Evolutionary conservation across 2,329 filamentous ascomycete genomes (phyloP), one percentile per base, ranked within the genome.

Genomic region (Bipolaris oryzae): DNA sequence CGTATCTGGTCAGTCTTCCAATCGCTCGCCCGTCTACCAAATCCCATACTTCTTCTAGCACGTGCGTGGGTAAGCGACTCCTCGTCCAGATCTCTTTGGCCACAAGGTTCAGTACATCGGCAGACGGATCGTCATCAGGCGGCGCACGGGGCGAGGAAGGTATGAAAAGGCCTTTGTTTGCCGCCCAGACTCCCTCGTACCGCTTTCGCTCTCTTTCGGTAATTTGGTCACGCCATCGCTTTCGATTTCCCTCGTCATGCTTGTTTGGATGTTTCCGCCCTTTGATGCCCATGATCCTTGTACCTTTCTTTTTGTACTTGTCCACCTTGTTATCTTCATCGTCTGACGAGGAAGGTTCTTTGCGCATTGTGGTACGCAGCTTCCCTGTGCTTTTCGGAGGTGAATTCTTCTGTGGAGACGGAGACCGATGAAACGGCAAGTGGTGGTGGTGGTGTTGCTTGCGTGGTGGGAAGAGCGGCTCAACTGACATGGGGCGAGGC

Each of bases 171-270:
- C 90, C 90, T 46, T 87, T 85, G 67, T 95, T 95, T 39, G 89
- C 91, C 1, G 91, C 91, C 90, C 90, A 95, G 1, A 95, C 84
- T 2, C 89, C 91, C 74, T 94, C 91, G 74, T 95, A 95, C 1
- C 91, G 83, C 69, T 89, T 90, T n/a, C 89, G 81, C 70, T 95
- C 90, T 5, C 85, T 80, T 45, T 85, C 83, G 0, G 88, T 90
- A 39, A 95, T 85, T 58, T 86, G 82, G 63, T 93, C 90, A 39
- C 89, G 84, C 91, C 91, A 95, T 6, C 89, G 85, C 68, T 86
- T 88, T 16, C 90, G 84, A 3, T 89, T 84, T 0, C 89, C 90
- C 71, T 94, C 90, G 66, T 91, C 87, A 68, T 95, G 90, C 64
- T 86, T 86, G 68, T 86, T 84, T 1, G 87, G 84, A 72, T 93